Conservation (phyloP, 805 yeast genomes). For the Starmerella sp. region DNA sequence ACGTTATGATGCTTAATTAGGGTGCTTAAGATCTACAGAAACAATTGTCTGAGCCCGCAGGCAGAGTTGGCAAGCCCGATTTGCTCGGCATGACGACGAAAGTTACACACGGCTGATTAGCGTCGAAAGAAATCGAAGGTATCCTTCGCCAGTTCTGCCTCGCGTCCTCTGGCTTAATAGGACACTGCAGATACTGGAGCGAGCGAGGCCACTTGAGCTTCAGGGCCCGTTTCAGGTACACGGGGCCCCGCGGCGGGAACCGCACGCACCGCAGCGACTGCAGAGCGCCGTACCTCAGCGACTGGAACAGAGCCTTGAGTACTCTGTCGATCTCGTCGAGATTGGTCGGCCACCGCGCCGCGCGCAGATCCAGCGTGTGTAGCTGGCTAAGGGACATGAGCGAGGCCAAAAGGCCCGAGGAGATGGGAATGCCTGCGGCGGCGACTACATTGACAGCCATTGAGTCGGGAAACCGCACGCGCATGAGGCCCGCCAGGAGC, state of each 20-base stretch:
- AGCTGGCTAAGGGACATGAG: not conserved
- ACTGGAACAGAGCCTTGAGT: constrained; percentile 2
- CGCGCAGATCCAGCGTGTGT: constrained; percentile 10
- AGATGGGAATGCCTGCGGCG: not conserved
- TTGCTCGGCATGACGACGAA: not conserved
- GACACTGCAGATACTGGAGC: constrained; percentile 8
- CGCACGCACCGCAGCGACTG: constrained; percentile 6
- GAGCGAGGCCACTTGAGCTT: constrained; percentile 10
- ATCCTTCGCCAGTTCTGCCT: not conserved
- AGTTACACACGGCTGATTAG: not conserved
- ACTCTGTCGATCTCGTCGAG: constrained; percentile 5
- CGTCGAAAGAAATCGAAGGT: not conserved
- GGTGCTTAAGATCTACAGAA: not conserved
- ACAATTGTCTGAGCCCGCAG: not conserved
- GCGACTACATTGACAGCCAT: not conserved
- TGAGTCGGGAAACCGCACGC: not conserved
- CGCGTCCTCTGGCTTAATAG: constrained; percentile 11
- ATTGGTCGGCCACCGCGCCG: constrained; percentile 9
- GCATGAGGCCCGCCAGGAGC: constrained; percentile 1
- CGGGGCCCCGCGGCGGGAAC: constrained; percentile 15
- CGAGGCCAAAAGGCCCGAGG: not conserved
- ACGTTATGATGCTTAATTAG: not conserved
- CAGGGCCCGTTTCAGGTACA: constrained; percentile 1
- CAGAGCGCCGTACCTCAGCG: constrained; percentile 9
- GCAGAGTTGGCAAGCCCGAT: not conserved